A percentile compares a stretch with the other conserved stretches of the same genome.
Conservation (phyloP, 2,329 filamentous ascomycete genomes). For the Rhynchosporium agropyri region DNA sequence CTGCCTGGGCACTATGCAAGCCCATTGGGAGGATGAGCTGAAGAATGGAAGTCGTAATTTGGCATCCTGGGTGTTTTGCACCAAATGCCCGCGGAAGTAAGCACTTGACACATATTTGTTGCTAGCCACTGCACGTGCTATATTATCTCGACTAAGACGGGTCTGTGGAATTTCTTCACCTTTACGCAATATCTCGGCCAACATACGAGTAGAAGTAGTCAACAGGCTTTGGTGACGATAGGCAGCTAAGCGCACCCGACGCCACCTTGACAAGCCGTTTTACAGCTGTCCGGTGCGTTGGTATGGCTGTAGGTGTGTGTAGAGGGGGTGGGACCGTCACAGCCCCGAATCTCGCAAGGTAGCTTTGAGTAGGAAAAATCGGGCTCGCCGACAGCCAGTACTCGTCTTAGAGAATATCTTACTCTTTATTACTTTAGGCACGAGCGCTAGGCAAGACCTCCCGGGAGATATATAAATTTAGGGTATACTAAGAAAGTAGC, state of each 20-base stretch:
- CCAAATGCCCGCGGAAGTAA: neutral
- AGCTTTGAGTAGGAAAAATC: no score
- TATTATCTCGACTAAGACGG: neutral
- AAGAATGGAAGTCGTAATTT: conserved; percentile 1
- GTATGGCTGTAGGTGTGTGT: no score
- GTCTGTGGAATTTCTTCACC: neutral
- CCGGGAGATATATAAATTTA: no score
- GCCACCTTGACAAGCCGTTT: neutral
- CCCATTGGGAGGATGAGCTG: neutral
- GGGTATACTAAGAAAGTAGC: no score
- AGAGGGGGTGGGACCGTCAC: no score
- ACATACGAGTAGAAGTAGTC: neutral
- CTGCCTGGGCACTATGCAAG: conserved; percentile 3
- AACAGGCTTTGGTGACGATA: conserved; percentile 3
- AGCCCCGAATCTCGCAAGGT: no score
- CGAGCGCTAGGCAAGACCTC: no score
- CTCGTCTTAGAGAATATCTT: no score
- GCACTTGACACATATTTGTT: neutral
- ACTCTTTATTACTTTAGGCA: no score
- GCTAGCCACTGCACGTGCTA: neutral
- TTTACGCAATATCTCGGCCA: neutral
- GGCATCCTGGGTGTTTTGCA: neutral
- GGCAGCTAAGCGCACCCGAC: neutral
- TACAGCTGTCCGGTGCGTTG: neutral
- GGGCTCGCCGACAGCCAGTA: no score